phyloP scores from a whole-genome alignment of 2,329 filamentous ascomycete genomes.

The Claviceps sp. region DNA sequence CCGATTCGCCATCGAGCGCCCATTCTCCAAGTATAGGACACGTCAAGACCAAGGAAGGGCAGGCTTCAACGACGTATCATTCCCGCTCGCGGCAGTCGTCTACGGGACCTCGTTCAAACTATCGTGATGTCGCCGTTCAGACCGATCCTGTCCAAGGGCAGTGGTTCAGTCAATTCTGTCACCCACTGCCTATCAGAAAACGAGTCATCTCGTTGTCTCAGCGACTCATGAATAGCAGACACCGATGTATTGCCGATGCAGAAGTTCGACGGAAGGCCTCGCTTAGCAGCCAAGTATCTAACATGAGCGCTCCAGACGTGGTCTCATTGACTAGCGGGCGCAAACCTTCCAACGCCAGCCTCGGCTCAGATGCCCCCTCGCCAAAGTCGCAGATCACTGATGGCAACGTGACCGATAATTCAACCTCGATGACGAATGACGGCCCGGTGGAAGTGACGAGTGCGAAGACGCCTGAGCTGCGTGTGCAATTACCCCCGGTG shows the following conservation, averaged over 20 bases:
- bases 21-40: conserved; percentile 24
- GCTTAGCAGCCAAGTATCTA: conserved; percentile 11
- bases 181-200: conserved; percentile 27
- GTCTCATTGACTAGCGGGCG: conserved; percentile 23
- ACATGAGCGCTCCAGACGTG: conserved; percentile 25
- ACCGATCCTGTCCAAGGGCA: conserved; percentile 41
- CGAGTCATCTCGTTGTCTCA: conserved; percentile 40
- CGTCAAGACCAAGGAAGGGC: conserved; percentile 15
- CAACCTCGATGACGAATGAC: conserved; percentile 8
- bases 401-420: conserved; percentile 17
- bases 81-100: conserved; percentile 25
- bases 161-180: conserved; percentile 32
- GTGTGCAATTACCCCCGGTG: conserved; percentile 44
- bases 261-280: conserved; percentile 20
- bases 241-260: conserved; percentile 28
- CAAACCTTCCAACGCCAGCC: conserved; percentile 10
- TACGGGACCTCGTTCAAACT: conserved; percentile 25
- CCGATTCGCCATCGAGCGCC: conserved; percentile 34
- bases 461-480: conserved; percentile 31
- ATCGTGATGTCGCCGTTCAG: conserved; percentile 38
- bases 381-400: conserved; percentile 14
- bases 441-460: conserved; percentile 11
- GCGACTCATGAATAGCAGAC: conserved; percentile 35
- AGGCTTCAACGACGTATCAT: conserved; percentile 12
- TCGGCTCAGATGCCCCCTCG: conserved; percentile 12